Conservation (phyloP, 2,329 filamentous ascomycete genomes). For the Colletotrichum aenigma region DNA sequence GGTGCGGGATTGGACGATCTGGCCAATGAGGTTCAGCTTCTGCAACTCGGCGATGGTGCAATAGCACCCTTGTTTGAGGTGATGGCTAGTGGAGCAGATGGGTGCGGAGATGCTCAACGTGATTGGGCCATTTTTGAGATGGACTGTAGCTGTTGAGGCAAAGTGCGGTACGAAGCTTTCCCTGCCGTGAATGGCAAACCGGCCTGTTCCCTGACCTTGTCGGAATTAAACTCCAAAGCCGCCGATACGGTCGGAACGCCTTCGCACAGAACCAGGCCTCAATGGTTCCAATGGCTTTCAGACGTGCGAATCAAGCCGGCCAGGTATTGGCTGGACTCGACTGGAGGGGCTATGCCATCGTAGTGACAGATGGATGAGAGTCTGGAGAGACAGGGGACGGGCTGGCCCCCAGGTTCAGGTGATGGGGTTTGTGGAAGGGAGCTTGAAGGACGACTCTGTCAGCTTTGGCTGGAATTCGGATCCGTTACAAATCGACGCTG, state of each 20-base stretch:
- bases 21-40: constrained; percentile 19
- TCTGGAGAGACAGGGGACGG: background rate
- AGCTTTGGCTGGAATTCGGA: background rate
- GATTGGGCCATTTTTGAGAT: constrained; percentile 1
- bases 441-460: background rate
- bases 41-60: constrained; percentile 21
- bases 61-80: constrained; percentile 21
- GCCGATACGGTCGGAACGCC: background rate
- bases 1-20: background rate
- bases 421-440: background rate
- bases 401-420: background rate
- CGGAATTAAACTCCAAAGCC: background rate
- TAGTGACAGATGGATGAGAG: background rate
- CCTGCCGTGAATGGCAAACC: background rate
- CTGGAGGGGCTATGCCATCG: background rate
- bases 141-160: background rate
- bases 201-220: background rate
- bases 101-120: constrained; percentile 12
- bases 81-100: constrained; percentile 5
- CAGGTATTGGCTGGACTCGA: background rate
- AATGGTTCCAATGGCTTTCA: background rate
- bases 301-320: background rate
- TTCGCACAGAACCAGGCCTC: background rate
- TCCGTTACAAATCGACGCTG: background rate
- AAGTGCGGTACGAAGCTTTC: constrained; percentile 9